phyloP scores from a whole-genome alignment of 2,329 filamentous ascomycete species.

The Aspergillus texensis region DNA sequence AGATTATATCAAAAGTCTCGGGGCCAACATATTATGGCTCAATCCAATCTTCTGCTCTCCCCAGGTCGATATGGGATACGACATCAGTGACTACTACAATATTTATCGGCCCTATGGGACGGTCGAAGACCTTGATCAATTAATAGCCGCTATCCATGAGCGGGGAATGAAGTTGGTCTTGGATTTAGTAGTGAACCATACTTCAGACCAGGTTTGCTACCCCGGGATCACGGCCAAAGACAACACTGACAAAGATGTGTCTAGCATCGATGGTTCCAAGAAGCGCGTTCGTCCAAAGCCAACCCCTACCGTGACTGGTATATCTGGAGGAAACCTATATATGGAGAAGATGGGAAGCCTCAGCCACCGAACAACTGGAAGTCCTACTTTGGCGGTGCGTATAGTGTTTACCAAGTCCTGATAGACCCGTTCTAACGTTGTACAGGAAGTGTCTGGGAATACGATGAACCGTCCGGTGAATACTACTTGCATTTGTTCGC shows the following conservation, averaged over 20 bases:
- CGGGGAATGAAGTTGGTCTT: slow-evolving; percentile 70
- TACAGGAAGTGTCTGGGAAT: slow-evolving; percentile 2
- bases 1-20: slow-evolving; percentile 64
- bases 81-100: slow-evolving; percentile 63
- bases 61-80: slow-evolving; percentile 57
- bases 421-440: neutral
- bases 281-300: slow-evolving; percentile 62
- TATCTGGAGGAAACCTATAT: slow-evolving; percentile 56
- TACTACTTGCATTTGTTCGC: slow-evolving; percentile 78
- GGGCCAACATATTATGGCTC: slow-evolving; percentile 62
- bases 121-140: slow-evolving; percentile 62
- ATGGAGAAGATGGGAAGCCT: slow-evolving; percentile 60
- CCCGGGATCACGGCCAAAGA: slow-evolving; percentile 36
- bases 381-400: neutral
- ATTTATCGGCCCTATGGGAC: slow-evolving; percentile 68
- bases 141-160: slow-evolving; percentile 62
- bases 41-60: slow-evolving; percentile 54
- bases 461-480: slow-evolving; percentile 68
- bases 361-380: slow-evolving; percentile 65
- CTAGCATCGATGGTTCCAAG: slow-evolving; percentile 57
- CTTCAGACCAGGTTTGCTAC: slow-evolving; percentile 57
- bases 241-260: neutral
- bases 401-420: too few relatives aligned
- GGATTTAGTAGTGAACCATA: slow-evolving; percentile 77
- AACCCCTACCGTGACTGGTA: slow-evolving; percentile 71